Conservation (phyloP, 371 early-diverging fungal species). For the Smittium mucronatum region DNA sequence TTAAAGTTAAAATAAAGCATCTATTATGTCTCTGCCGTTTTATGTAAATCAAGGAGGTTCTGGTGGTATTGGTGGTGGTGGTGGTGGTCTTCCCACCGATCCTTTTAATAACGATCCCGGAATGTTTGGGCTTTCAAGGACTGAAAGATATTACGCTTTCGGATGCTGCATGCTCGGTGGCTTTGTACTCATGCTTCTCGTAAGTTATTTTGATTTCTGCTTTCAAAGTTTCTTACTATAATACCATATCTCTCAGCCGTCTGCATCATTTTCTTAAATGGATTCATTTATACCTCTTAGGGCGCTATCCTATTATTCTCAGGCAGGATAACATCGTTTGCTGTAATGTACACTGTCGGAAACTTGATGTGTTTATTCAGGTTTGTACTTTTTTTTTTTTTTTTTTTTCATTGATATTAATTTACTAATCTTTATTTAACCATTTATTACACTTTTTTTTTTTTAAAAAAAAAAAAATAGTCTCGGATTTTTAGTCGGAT, state of each 20-base stretch:
- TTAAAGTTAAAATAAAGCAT: too few relatives aligned
- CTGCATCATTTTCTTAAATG: background rate
- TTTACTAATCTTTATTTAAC: background rate
- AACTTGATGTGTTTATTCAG: constrained; percentile 72
- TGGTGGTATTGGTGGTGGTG: constrained; percentile 10
- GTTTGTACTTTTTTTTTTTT: constrained; percentile 22
- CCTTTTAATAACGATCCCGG: constrained; percentile 30
- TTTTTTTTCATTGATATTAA: background rate
- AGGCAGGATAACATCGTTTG: constrained; percentile 55
- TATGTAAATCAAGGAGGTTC: constrained; percentile 13
- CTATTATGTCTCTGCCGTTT: constrained; percentile 35
- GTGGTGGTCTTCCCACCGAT: constrained; percentile 20
- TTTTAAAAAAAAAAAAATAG: constrained; percentile 34
- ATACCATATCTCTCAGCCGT: background rate
- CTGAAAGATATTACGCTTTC: constrained; percentile 80
- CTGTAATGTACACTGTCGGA: constrained; percentile 77
- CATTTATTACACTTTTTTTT: background rate
- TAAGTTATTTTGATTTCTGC: constrained; percentile 22
- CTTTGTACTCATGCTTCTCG: constrained; percentile 58
- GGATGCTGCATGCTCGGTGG: constrained; percentile 64
- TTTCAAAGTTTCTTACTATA: background rate
- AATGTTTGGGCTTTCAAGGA: constrained; percentile 51
- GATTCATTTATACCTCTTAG: background rate
- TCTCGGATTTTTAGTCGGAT: constrained; percentile 79
- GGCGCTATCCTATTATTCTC: constrained; percentile 27